A percentile compares a stretch with the other conserved stretches of the same genome.
Evolutionary conservation across 352 stramenopile genomes (phyloP).

Genomic region (Phytopythium mirpurense): DNA sequence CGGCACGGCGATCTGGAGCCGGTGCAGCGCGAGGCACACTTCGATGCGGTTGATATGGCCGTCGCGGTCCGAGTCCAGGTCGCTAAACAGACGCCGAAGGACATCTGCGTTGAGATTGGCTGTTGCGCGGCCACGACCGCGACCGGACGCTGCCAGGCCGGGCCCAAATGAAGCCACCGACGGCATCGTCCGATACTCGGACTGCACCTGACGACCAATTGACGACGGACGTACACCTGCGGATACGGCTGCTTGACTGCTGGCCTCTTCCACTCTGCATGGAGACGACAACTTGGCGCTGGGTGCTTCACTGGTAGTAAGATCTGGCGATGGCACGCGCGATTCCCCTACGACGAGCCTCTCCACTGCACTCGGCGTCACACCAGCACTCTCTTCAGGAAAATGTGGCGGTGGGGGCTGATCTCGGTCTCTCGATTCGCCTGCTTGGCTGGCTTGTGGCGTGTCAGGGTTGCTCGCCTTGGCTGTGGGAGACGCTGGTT

Average conservation of each 20-base stretch:
- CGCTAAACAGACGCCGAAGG: conserved; percentile 71
- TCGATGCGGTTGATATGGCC: conserved; percentile 70
- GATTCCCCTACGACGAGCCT: neutral
- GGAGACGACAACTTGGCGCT: neutral
- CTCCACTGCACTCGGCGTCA: no score
- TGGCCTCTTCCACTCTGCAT: neutral
- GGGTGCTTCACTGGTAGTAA: neutral
- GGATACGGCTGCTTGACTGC: neutral
- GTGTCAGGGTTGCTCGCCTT: no score
- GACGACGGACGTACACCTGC: conserved; percentile 17
- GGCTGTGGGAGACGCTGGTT: neutral
- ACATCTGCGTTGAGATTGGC: conserved; percentile 40
- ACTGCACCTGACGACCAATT: conserved; percentile 61
- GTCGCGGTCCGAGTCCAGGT: conserved; percentile 64
- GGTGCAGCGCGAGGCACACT: conserved; percentile 64
- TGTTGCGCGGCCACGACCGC: conserved; percentile 7
- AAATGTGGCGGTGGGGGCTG: no score
- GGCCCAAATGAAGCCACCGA: conserved; percentile 55
- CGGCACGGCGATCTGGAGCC: conserved; percentile 55
- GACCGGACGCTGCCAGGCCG: conserved; percentile 2
- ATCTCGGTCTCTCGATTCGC: no score
- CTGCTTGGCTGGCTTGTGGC: no score
- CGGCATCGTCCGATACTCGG: conserved; percentile 62
- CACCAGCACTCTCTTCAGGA: no score
- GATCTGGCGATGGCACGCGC: neutral